These are phyloP conservation scores for Aspergillus sp. DNA, from an alignment of 2,329 filamentous ascomycete genomes.

Conservation along the genomic window DNA sequence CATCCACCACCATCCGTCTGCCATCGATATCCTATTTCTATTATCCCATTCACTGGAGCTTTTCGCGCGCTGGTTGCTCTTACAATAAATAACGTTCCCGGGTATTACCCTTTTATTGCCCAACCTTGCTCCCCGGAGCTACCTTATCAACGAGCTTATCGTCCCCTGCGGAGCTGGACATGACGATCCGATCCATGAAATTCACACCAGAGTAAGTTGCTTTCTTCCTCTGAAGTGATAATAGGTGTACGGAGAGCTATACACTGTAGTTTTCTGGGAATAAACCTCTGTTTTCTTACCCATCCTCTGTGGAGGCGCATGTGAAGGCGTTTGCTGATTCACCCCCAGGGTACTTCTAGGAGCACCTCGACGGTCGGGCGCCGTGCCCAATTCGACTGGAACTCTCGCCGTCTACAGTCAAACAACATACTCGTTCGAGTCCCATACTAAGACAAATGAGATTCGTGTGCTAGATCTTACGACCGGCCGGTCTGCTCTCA, in stretches of 20 bases:
- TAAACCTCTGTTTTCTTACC: not conserved
- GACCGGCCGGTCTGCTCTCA: slow-evolving; percentile 39
- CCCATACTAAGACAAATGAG: slow-evolving; percentile 48
- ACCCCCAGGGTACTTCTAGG: slow-evolving; percentile 44
- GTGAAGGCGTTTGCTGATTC: not conserved
- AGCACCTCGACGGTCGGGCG: slow-evolving; percentile 48
- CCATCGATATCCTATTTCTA: not conserved
- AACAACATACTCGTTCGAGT: slow-evolving; percentile 51
- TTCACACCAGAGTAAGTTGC: slow-evolving; percentile 43
- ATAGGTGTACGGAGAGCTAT: not conserved
- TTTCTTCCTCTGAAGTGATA: not conserved
- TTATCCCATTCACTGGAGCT: not conserved
- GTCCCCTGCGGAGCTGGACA: slow-evolving; percentile 23
- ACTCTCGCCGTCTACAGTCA: slow-evolving; percentile 50
- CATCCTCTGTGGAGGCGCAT: not conserved
- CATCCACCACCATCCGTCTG: not conserved
- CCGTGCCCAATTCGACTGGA: slow-evolving; percentile 46
- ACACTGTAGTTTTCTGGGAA: not conserved
- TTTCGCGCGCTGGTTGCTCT: not conserved
- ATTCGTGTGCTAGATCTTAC: slow-evolving; percentile 47
- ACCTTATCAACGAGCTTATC: slow-evolving; percentile 14
- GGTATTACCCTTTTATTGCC: not conserved
- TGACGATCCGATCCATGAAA: slow-evolving; percentile 43
- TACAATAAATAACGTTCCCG: not conserved
- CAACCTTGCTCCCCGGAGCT: slow-evolving; percentile 15